These are phyloP conservation scores for Tritrichomonas musculus DNA, from an alignment of 208 protist genomes.

Conservation along the genomic window DNA sequence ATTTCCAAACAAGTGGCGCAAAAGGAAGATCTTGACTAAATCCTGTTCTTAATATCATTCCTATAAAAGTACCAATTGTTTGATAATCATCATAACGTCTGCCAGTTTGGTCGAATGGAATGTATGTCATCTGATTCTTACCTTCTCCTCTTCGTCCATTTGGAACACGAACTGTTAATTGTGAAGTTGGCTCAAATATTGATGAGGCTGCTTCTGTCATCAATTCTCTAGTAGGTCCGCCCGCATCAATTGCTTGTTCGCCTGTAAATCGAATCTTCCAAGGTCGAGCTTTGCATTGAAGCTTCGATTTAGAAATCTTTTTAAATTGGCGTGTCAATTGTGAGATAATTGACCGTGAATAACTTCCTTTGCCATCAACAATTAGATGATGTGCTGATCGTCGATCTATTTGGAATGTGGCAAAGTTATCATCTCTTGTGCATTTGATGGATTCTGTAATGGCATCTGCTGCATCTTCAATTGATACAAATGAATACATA, in stretches of 20 bases:
- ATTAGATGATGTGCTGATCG: not conserved
- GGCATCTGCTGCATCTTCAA: not conserved
- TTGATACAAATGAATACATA: not conserved
- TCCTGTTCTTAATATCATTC: not conserved
- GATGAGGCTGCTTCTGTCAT: not conserved
- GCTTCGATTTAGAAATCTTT: not conserved
- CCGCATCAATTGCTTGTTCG: not conserved
- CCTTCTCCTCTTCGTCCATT: not conserved
- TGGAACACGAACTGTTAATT: not conserved
- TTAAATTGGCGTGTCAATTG: not conserved
- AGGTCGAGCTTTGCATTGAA: not conserved
- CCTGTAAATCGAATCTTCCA: not conserved
- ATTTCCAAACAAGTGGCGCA: slow-evolving; percentile 9
- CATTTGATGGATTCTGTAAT: not conserved
- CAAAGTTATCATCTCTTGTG: not conserved
- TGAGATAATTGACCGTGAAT: not conserved
- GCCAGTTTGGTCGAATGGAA: not conserved
- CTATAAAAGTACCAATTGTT: not conserved
- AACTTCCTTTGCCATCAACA: not conserved
- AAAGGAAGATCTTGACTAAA: slow-evolving; percentile 10
- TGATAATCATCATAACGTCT: not conserved
- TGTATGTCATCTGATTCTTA: not conserved
- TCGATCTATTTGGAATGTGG: not conserved
- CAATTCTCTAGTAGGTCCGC: not conserved
- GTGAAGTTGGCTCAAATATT: slow-evolving; percentile 14